Evolutionary conservation across 2,329 filamentous ascomycete species (phyloP).

Genomic region (Malbranchea zuffiana): DNA sequence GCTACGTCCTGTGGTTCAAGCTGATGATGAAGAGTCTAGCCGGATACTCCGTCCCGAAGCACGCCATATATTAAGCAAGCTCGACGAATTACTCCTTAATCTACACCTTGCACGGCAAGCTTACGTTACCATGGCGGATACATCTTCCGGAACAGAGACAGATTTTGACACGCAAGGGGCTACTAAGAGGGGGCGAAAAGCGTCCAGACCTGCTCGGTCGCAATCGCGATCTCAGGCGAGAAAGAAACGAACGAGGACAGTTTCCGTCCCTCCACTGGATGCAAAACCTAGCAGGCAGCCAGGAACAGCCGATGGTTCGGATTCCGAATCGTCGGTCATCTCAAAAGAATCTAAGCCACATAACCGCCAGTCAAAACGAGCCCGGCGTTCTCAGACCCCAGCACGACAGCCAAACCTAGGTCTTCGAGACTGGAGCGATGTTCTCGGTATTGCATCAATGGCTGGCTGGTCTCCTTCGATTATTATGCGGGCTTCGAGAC

Average conservation of each 20-base stretch:
- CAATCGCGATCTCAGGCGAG: neutral
- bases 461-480: conserved; percentile 56
- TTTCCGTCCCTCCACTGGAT: neutral
- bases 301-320: neutral
- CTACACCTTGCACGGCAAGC: conserved; percentile 58
- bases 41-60: conserved; percentile 56
- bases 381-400: conserved; percentile 1
- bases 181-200: neutral
- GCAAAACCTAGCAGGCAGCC: neutral
- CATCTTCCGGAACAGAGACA: neutral
- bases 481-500: conserved; percentile 56
- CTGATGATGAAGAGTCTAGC: conserved; percentile 59
- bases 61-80: conserved; percentile 55
- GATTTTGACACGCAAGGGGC: neutral
- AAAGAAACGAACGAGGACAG: conserved; percentile 2
- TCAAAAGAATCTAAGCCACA: neutral
- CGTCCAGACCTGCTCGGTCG: neutral
- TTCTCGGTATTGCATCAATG: conserved; percentile 66
- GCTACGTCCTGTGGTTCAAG: conserved; percentile 45
- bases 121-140: conserved; percentile 26
- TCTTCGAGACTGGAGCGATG: conserved; percentile 71
- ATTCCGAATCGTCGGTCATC: neutral
- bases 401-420: conserved; percentile 16
- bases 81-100: conserved; percentile 59
- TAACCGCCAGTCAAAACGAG: neutral